Conservation (phyloP, 1,284 basidiomycete species). For the Microbotryum silenes-acaulis region DNA sequence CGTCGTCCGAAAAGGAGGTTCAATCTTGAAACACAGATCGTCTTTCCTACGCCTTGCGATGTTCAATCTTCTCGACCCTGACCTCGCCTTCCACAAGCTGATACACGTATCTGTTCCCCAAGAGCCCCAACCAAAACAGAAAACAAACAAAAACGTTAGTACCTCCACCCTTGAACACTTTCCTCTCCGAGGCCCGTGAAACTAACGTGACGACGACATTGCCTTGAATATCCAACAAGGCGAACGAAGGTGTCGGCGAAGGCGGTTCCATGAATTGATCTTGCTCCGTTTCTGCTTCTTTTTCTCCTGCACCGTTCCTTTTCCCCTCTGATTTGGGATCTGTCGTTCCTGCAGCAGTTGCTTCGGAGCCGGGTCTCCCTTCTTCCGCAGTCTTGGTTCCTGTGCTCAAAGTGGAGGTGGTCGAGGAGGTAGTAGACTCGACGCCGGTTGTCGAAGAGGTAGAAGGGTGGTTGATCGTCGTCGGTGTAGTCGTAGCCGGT, state of each 20-base stretch:
- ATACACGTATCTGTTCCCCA: conserved; percentile 61
- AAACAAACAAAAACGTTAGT: no score
- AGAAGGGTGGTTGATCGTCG: background rate
- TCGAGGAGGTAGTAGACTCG: background rate
- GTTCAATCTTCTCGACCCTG: conserved; percentile 45
- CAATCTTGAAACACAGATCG: no score
- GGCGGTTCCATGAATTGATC: background rate
- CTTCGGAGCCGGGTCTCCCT: background rate
- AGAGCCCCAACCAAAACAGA: no score
- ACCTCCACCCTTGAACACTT: no score
- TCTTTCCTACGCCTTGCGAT: conserved; percentile 1
- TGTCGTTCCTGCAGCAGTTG: background rate
- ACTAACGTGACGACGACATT: conserved; percentile 71
- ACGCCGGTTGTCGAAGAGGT: background rate
- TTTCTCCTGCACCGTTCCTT: background rate
- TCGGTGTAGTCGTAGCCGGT: background rate
- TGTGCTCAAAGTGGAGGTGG: background rate
- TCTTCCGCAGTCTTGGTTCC: background rate
- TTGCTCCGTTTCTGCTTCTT: background rate
- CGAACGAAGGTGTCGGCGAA: conserved; percentile 68
- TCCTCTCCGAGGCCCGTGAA: background rate
- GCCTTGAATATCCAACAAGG: conserved; percentile 89
- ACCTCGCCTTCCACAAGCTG: conserved; percentile 86
- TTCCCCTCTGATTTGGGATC: background rate
- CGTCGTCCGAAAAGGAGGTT: no score